phyloP scores from a whole-genome alignment of 2,329 filamentous ascomycete species.

The Monosporascus sp. region DNA sequence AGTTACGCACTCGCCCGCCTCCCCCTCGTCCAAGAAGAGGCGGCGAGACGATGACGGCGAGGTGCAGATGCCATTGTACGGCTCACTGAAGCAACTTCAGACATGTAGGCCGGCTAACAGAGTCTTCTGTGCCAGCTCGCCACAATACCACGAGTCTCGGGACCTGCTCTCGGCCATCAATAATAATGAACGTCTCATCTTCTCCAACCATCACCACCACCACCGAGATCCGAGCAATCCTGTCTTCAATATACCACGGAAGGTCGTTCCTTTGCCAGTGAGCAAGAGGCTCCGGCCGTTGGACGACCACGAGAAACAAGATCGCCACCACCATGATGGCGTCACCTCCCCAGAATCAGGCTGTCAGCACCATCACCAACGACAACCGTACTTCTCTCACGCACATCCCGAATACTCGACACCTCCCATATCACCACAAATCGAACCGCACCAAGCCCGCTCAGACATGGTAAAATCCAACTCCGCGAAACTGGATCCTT shows the following conservation, averaged over 20 bases:
- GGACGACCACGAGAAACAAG: slow-evolving; percentile 11
- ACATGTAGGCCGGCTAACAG: slow-evolving; percentile 14
- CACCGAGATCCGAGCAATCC: slow-evolving; percentile 1
- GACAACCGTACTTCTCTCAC: slow-evolving; percentile 20
- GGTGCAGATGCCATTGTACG: slow-evolving; percentile 23
- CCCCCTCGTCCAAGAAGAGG: slow-evolving; percentile 31
- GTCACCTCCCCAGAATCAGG: background rate
- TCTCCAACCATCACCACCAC: slow-evolving; percentile 5
- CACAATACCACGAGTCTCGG: slow-evolving; percentile 12
- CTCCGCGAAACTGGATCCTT: slow-evolving; percentile 38
- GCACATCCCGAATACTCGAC: slow-evolving; percentile 17
- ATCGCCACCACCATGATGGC: background rate
- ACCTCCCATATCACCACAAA: slow-evolving; percentile 7
- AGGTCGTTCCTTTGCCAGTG: slow-evolving; percentile 20
- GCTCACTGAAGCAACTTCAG: background rate
- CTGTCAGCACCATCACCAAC: slow-evolving; percentile 3
- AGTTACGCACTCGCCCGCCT: slow-evolving; percentile 25
- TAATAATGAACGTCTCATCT: slow-evolving; percentile 21
- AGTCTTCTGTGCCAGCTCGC: slow-evolving; percentile 10
- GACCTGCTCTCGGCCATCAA: slow-evolving; percentile 17
- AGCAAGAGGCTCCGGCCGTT: slow-evolving; percentile 22
- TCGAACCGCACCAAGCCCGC: slow-evolving; percentile 8
- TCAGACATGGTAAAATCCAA: slow-evolving; percentile 6
- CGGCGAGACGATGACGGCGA: slow-evolving; percentile 30
- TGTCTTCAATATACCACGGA: slow-evolving; percentile 18